Percentiles rank a stretch among this genome's conserved stretches.
Conservation (phyloP, 306 rosid species). For the Prunus davidiana region DNA sequence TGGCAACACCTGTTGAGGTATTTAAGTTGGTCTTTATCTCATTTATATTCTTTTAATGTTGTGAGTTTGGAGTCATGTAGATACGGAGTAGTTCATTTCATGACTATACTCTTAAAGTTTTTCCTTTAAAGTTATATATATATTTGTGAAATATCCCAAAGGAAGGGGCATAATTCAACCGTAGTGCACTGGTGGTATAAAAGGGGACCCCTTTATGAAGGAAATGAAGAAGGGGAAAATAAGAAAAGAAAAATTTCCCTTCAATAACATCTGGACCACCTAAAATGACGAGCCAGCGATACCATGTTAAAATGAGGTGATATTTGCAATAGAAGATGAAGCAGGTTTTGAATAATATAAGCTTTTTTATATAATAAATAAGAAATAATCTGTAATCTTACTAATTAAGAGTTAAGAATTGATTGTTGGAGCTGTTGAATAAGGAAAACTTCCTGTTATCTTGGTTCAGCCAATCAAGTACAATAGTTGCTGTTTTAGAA, state of each 20-base stretch:
- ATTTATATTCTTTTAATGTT: neutral
- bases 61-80: neutral
- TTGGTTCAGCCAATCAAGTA: neutral
- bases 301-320: neutral
- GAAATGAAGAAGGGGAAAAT: too few relatives aligned
- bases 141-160: too few relatives aligned
- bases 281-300: neutral
- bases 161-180: too few relatives aligned
- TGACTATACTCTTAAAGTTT: too few relatives aligned
- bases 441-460: neutral
- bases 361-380: neutral
- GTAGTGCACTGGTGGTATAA: too few relatives aligned
- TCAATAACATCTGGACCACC: neutral
- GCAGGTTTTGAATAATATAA: neutral
- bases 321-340: neutral
- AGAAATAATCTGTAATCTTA: neutral
- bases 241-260: too few relatives aligned
- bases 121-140: neutral
- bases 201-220: too few relatives aligned
- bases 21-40: slow-evolving; percentile 6
- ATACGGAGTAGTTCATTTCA: neutral
- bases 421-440: neutral
- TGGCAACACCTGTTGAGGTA: slow-evolving; percentile 96
- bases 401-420: neutral
- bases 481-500: neutral